Base-by-base conservation (phyloP, 768 basidiomycete species). In the Collybia mongolica region DNA sequence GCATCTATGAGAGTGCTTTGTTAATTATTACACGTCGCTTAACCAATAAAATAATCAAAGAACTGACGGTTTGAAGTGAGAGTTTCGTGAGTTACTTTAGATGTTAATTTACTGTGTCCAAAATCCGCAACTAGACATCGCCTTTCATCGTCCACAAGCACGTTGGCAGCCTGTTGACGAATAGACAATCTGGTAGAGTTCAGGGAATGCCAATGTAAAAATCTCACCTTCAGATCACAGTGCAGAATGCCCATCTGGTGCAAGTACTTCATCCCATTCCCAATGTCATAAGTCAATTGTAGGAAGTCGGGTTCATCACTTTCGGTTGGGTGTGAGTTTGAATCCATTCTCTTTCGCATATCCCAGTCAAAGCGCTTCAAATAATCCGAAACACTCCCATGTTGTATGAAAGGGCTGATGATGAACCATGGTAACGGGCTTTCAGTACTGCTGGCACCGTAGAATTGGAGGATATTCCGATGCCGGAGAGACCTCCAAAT, bases 191-290 rank as follows among this genome's bases (percentile, higher is more conserved):
- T 7, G 7, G 3, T 26, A 4, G 4, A 4, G 7, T 26, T 26
- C 24, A n/a, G n/a, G 24, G 7, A 26, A 7, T 26, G 24, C 24
- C 3, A 26, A 3, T 7, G 24, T 4, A 26, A 26, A 26, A 39
- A 14, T 56, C 71, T 51, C 32, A 84, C 88, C 75, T 90, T 92
- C 47, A 93, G 71, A 65, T 91, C 87, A 1, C 89, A 90, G 60
- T 93, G 90, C 49, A 88, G 62, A 1, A 92, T 76, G 5, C 77
- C 82, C 47, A 75, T 64, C 5, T 65, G 57, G 63, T 93, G 90
- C 50, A 93, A 65, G 63, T 92, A 91, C 42, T 79, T 75, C 89
- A 93, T 90, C 6, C 90, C 90, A 54, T 77, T 74, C 15, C 87
- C 83, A 53, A 91, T 80, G 63, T 91, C 83, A 48, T 82, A 74